Evolutionary conservation across 2,329 filamentous ascomycete genomes (phyloP).

Genomic region (Colletotrichum musae): DNA sequence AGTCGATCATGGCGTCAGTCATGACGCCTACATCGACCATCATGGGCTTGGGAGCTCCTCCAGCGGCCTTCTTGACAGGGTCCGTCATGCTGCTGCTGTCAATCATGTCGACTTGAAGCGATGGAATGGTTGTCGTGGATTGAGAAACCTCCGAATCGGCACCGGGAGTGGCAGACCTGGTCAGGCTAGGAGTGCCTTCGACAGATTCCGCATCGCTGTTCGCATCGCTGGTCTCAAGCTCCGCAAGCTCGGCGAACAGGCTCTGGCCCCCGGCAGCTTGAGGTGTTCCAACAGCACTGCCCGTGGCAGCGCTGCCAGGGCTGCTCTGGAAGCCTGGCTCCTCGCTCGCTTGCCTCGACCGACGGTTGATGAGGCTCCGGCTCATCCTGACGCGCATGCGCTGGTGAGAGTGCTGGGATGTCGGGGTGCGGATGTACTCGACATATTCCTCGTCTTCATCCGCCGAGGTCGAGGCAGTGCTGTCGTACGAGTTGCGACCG

Average conservation of each 20-base stretch:
- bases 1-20: constrained; percentile 55
- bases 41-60: constrained; percentile 38
- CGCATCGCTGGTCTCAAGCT: constrained; percentile 82
- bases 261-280: constrained; percentile 74
- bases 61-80: constrained; percentile 56
- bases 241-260: constrained; percentile 90
- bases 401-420: constrained; percentile 71
- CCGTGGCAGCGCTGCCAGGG: constrained; percentile 69
- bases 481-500: constrained; percentile 80
- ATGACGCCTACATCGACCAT: constrained; percentile 62
- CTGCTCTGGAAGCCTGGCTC: constrained; percentile 72
- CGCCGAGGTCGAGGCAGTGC: constrained; percentile 89
- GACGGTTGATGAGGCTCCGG: constrained; percentile 72
- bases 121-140: constrained; percentile 64
- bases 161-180: constrained; percentile 64
- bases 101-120: constrained; percentile 69
- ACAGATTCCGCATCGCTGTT: constrained; percentile 82
- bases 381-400: constrained; percentile 81
- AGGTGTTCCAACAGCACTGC: constrained; percentile 64
- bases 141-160: constrained; percentile 58
- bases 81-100: constrained; percentile 75
- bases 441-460: constrained; percentile 74
- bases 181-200: constrained; percentile 69
- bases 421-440: constrained; percentile 72
- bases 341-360: constrained; percentile 74